Conservation (phyloP, 345 rosid species). For the Eutrema japonicum region DNA sequence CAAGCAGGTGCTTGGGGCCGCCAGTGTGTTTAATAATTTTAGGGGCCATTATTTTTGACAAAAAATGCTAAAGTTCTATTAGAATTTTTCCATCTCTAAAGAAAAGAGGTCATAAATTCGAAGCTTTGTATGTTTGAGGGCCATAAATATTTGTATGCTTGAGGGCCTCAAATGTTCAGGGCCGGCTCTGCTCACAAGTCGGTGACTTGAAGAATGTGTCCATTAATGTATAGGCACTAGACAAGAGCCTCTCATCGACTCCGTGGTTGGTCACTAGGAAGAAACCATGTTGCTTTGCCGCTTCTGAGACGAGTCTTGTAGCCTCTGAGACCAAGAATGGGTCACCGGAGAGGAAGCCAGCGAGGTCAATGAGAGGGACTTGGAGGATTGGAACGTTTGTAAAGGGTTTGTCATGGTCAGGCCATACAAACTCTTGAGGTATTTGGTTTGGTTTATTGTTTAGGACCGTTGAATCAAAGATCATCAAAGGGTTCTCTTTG, state of each 20-base stretch:
- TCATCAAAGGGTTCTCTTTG: conserved; percentile 14
- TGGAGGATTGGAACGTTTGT: conserved; percentile 7
- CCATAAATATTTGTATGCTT: no score
- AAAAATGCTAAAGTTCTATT: no score
- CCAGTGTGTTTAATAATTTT: no score
- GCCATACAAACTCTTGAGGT: conserved; percentile 27
- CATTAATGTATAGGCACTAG: not conserved
- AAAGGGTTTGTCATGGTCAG: conserved; percentile 18
- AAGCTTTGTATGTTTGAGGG: no score
- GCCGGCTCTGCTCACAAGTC: not conserved
- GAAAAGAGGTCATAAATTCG: no score
- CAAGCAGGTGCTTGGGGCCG: no score
- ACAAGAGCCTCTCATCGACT: conserved; percentile 24
- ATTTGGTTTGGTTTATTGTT: conserved; percentile 7
- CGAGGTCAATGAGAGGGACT: conserved; percentile 23
- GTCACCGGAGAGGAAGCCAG: conserved; percentile 14
- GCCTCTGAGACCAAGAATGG: conserved; percentile 15
- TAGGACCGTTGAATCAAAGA: conserved; percentile 3
- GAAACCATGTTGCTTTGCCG: conserved; percentile 19
- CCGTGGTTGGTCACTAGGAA: conserved; percentile 25
- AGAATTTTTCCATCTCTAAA: no score
- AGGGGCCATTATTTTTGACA: no score
- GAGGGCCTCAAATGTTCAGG: no score
- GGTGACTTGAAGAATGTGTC: conserved; percentile 13
- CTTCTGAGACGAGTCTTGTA: conserved; percentile 13